These are phyloP conservation scores for Sporobolomyces pararoseus DNA, from an alignment of 768 basidiomycete species.

Conservation along the genomic window DNA sequence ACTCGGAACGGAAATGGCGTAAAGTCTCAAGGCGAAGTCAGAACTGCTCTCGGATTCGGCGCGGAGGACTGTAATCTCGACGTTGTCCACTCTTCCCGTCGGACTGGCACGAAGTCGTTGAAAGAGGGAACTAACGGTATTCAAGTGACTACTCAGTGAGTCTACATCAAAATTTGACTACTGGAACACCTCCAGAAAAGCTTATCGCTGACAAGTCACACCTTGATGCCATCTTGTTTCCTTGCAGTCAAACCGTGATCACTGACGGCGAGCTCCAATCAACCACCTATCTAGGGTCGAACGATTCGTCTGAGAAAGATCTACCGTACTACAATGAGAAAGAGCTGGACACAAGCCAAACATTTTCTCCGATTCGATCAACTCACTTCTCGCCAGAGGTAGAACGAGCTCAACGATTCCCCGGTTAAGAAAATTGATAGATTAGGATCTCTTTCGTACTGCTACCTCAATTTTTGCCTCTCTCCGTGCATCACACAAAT, in stretches of 20 bases:
- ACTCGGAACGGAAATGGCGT: background rate
- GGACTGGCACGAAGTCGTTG: background rate
- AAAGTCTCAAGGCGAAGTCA: background rate
- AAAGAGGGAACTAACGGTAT: constrained; percentile 3
- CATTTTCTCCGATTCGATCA: background rate
- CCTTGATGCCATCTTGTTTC: background rate
- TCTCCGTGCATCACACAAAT: too few species aligned
- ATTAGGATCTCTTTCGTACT: background rate
- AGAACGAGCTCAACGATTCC: background rate
- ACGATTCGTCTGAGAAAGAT: background rate
- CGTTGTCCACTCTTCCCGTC: background rate
- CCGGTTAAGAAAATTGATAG: background rate
- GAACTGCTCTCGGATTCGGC: constrained; percentile 6
- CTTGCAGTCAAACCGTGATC: background rate
- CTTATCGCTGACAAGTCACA: background rate
- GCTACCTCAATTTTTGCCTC: too few species aligned
- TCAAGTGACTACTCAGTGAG: constrained; percentile 7
- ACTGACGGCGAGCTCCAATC: background rate
- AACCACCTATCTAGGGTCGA: background rate
- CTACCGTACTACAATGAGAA: constrained; percentile 5
- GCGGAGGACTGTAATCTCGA: background rate
- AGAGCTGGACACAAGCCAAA: background rate
- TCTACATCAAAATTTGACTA: background rate
- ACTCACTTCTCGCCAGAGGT: constrained; percentile 6
- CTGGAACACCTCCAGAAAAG: too few species aligned